Percentiles rank a stretch among this genome's conserved stretches.
phyloP scores from a whole-genome alignment of 345 rosid genomes.

The Aquilaria malaccensis region DNA sequence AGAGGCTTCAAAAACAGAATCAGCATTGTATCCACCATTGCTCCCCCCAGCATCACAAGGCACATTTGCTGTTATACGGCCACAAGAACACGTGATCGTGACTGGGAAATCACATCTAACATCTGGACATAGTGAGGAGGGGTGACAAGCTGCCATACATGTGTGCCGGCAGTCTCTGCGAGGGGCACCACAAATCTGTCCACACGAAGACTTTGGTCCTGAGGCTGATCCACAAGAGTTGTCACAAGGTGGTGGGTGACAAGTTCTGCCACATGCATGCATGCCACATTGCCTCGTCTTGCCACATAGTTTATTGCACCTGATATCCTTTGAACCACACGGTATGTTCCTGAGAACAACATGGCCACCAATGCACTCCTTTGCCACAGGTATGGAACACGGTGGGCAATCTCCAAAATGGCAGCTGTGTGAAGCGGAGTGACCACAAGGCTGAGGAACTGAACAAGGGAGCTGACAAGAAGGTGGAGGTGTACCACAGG shows the following conservation, averaged over 20 bases:
- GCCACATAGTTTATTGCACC: slow-evolving; percentile 88
- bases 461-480: slow-evolving; percentile 82
- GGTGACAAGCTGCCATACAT: slow-evolving; percentile 80
- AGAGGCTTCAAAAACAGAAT: slow-evolving; percentile 56
- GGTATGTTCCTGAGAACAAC: slow-evolving; percentile 93
- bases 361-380: slow-evolving; percentile 91
- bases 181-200: slow-evolving; percentile 93
- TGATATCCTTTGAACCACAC: slow-evolving; percentile 88
- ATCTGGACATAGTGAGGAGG: slow-evolving; percentile 78
- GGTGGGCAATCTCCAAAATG: slow-evolving; percentile 98
- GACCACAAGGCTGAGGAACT: slow-evolving; percentile 81
- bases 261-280: slow-evolving; percentile 86
- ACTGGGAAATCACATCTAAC: slow-evolving; percentile 69
- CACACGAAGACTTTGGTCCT: slow-evolving; percentile 59
- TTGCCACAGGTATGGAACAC: slow-evolving; percentile 84
- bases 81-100: slow-evolving; percentile 77
- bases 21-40: slow-evolving; percentile 27
- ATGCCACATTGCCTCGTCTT: slow-evolving; percentile 93
- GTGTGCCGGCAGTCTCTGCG: slow-evolving; percentile 90
- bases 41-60: slow-evolving; percentile 90
- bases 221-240: slow-evolving; percentile 26
- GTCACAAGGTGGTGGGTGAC: slow-evolving; percentile 82
- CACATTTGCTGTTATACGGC: slow-evolving; percentile 61
- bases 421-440: slow-evolving; percentile 82
- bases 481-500: slow-evolving; percentile 89